phyloP scores from a whole-genome alignment of 352 stramenopile genomes.

The Phytophthora chlamydospora region DNA sequence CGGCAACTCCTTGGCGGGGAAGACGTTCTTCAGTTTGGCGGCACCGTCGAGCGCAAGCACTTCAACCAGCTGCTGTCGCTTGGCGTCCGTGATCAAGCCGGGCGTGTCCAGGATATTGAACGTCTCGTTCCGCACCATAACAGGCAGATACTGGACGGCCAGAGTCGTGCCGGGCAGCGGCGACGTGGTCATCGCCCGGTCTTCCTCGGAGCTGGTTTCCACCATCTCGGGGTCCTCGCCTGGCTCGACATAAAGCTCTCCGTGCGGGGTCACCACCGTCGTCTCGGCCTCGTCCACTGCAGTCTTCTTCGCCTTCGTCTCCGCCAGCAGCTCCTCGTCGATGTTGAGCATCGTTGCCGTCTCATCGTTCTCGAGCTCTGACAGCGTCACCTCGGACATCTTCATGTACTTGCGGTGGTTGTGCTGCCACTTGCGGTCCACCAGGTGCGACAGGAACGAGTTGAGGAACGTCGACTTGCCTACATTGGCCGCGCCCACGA shows the following conservation, averaged over 20 bases:
- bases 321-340: constrained; percentile 43
- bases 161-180: constrained; percentile 91
- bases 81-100: constrained; percentile 76
- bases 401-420: constrained; percentile 91
- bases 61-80: constrained; percentile 83
- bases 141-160: constrained; percentile 77
- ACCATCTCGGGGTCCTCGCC: constrained; percentile 73
- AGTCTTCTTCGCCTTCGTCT: constrained; percentile 24
- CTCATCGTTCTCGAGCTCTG: constrained; percentile 57
- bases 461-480: constrained; percentile 95
- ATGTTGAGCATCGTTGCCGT: constrained; percentile 61
- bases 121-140: constrained; percentile 80
- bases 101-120: constrained; percentile 87
- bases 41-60: constrained; percentile 71
- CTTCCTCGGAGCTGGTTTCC: constrained; percentile 68
- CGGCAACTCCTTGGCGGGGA: constrained; percentile 76
- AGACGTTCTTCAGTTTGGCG: constrained; percentile 74
- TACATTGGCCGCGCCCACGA: constrained; percentile 92
- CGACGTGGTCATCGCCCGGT: constrained; percentile 88
- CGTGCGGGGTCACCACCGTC: constrained; percentile 30
- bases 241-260: constrained; percentile 56
- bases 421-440: constrained; percentile 85
- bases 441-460: constrained; percentile 84
- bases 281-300: constrained; percentile 9
- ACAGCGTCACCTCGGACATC: constrained; percentile 57